Conservation (phyloP, 2,329 filamentous ascomycete genomes). For the Capronia epimyces region DNA sequence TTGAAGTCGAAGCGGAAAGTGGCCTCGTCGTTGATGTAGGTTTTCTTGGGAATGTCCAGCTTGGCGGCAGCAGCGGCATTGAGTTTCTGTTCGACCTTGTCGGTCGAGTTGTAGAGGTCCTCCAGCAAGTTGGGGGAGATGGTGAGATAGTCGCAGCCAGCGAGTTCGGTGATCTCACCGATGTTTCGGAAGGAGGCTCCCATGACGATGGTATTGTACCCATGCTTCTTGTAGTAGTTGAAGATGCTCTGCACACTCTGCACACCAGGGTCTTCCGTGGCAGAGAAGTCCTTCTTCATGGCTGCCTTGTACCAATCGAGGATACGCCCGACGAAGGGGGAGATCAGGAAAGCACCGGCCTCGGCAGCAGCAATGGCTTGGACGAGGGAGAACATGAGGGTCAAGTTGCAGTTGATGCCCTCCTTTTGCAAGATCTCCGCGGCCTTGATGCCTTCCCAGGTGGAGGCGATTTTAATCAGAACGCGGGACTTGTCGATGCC, state of each 20-base stretch:
- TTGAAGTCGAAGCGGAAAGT: constrained; percentile 98
- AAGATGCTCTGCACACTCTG: constrained; percentile 88
- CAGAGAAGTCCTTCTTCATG: constrained; percentile 86
- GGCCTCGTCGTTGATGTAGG: constrained; percentile 84
- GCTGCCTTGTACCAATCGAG: constrained; percentile 99
- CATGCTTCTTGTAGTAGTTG: constrained; percentile 99
- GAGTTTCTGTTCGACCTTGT: constrained; percentile 86
- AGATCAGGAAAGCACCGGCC: constrained; percentile 94
- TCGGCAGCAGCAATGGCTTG: constrained; percentile 96
- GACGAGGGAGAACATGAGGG: constrained; percentile 92
- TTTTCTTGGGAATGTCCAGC: constrained; percentile 78
- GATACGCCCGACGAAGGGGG: constrained; percentile 97
- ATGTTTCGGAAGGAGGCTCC: constrained; percentile 94
- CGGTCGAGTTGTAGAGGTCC: constrained; percentile 80
- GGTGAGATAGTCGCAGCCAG: constrained; percentile 97
- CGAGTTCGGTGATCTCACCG: constrained; percentile 96
- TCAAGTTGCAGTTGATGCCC: constrained; percentile 97
- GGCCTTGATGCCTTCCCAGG: constrained; percentile 99
- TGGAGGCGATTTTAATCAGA: constrained; percentile 98
- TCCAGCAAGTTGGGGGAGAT: constrained; percentile 95
- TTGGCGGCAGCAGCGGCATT: constrained; percentile 59
- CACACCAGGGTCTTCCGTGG: constrained; percentile 92
- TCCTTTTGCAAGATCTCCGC: constrained; percentile 93
- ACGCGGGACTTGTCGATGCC: constrained; percentile 91
- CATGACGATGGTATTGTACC: constrained; percentile 99